Conservation (phyloP, 78 protist genomes). For the Abeoforma whisleri region DNA sequence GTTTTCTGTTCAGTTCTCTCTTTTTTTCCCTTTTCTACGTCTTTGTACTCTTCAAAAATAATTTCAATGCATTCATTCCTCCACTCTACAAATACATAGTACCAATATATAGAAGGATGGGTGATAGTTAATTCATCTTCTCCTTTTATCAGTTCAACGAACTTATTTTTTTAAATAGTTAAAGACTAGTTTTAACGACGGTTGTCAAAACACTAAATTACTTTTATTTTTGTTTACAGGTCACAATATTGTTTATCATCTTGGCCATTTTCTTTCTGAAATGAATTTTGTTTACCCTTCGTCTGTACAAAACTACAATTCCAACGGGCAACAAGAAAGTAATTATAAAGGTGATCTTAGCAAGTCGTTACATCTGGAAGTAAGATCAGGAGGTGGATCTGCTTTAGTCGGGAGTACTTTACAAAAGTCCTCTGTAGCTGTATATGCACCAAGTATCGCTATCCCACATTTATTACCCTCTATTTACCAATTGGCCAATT, state of each 20-base stretch:
- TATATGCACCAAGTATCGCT: conserved; percentile 13
- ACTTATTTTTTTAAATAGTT: no score
- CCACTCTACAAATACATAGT: no score
- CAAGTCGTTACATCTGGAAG: neutral
- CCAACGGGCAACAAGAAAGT: neutral
- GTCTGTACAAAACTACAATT: neutral
- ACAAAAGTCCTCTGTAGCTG: neutral
- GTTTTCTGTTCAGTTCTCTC: no score
- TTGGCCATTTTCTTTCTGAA: conserved; percentile 13
- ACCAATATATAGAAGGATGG: no score
- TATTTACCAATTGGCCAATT: neutral
- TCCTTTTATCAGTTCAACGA: no score
- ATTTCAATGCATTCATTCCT: no score
- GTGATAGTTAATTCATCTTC: no score
- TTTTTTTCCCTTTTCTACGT: no score
- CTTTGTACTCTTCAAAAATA: no score
- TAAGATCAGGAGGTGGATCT: conserved; percentile 14
- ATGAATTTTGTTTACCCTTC: conserved; percentile 36
- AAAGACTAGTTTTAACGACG: no score
- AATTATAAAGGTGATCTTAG: neutral
- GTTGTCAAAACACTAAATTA: no score
- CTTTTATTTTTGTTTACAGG: no score
- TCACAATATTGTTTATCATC: neutral
- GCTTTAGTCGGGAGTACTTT: neutral
- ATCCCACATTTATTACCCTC: neutral